phyloP scores from a whole-genome alignment of 306 rosid genomes.

The Citrullus mucosospermus region DNA sequence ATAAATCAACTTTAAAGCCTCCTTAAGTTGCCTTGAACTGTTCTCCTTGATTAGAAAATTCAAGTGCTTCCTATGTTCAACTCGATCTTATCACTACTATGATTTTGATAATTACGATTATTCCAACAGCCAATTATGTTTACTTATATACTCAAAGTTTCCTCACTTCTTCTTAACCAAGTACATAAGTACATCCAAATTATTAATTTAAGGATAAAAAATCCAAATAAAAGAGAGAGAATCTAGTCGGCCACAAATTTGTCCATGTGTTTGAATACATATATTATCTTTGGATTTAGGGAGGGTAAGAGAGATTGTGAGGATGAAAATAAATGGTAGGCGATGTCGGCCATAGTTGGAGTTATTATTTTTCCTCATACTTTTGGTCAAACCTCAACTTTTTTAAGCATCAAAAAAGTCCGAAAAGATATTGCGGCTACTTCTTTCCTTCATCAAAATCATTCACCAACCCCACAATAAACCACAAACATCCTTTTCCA shows the following conservation, averaged over 20 bases:
- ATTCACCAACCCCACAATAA: background rate
- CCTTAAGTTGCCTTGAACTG: too few species aligned
- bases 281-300: background rate
- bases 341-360: slow-evolving; percentile 8
- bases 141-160: too few species aligned
- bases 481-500: background rate
- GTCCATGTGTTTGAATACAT: background rate
- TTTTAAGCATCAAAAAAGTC: background rate
- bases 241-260: background rate
- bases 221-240: background rate
- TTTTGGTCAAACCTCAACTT: background rate
- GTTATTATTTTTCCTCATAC: background rate
- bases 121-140: too few species aligned
- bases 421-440: background rate
- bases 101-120: too few species aligned
- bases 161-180: too few species aligned
- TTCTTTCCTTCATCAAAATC: background rate
- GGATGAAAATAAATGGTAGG: background rate
- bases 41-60: too few species aligned
- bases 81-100: too few species aligned
- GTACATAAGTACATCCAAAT: too few species aligned
- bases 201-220: too few species aligned
- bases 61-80: too few species aligned
- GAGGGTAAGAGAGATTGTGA: background rate
- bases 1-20: too few species aligned